Evolutionary conservation across 768 basidiomycete species (phyloP).

Genomic region (Tylopilus vinaceipallidus): DNA sequence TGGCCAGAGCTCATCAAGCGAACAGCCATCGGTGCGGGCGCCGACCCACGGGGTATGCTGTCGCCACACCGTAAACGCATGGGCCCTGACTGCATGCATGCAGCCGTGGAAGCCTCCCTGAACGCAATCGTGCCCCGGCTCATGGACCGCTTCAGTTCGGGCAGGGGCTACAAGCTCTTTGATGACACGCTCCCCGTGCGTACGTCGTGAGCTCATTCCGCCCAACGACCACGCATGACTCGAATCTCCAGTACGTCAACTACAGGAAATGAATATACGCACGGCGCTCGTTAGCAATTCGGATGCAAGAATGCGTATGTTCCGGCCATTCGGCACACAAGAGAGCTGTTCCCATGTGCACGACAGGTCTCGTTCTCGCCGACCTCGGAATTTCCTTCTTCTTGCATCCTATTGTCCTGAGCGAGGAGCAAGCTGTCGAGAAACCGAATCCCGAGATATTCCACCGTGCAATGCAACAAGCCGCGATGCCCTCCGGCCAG

Average conservation of each 20-base stretch:
- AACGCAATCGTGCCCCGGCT: conserved; percentile 56
- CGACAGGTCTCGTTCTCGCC: conserved; percentile 47
- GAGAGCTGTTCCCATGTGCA: neutral
- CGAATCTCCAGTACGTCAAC: conserved; percentile 38
- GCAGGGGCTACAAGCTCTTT: conserved; percentile 64
- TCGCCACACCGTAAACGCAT: conserved; percentile 22
- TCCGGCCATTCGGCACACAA: neutral
- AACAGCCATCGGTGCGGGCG: conserved; percentile 77
- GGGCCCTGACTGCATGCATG: conserved; percentile 11
- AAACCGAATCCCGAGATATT: conserved; percentile 69
- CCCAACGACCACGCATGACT: no score
- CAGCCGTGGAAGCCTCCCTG: conserved; percentile 56
- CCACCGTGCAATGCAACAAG: conserved; percentile 35
- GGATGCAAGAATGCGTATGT: conserved; percentile 68
- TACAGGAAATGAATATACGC: conserved; percentile 45
- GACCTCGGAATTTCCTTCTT: conserved; percentile 55
- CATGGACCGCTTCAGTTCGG: conserved; percentile 67
- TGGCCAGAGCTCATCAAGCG: conserved; percentile 76
- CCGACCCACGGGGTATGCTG: conserved; percentile 49
- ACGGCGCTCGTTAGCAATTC: conserved; percentile 71
- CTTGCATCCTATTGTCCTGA: conserved; percentile 59
- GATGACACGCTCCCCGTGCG: conserved; percentile 52
- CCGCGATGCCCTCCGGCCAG: conserved; percentile 26
- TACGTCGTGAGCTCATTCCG: no score
- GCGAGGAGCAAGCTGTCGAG: conserved; percentile 66